Percentiles rank a stretch among this genome's conserved stretches.
These are phyloP conservation scores for Cercospora zeae-maydis DNA, from an alignment of 2,329 filamentous ascomycete species.

Conservation along the genomic window DNA sequence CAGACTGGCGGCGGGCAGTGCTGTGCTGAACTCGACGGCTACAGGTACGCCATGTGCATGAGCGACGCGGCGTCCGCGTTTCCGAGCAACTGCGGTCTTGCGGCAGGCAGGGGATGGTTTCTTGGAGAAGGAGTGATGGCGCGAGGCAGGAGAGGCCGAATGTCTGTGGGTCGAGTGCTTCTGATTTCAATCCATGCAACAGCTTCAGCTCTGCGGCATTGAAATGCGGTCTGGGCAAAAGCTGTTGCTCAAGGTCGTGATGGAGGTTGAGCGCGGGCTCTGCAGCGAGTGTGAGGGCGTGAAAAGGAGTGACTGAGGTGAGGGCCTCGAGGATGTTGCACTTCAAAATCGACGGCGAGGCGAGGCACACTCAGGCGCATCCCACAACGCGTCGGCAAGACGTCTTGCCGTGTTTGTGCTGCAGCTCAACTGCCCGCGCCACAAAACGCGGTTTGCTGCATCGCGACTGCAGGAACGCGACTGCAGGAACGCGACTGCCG, in stretches of 20 bases:
- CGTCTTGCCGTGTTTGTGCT: not conserved
- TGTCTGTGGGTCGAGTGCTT: not conserved
- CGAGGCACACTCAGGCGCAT: not conserved
- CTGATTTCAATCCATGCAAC: not conserved
- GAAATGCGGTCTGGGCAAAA: not conserved
- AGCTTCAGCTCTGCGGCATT: conserved; percentile 2
- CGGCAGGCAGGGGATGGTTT: not conserved
- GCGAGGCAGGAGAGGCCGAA: not conserved
- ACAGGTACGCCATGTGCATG: conserved; percentile 9
- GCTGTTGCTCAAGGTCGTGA: not conserved
- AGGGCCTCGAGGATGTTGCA: not conserved
- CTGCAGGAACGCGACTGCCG: not conserved
- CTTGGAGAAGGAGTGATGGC: not conserved
- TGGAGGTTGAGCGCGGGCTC: not conserved
- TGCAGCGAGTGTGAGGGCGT: not conserved
- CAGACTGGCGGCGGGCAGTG: conserved; percentile 1
- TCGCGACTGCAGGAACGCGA: not conserved
- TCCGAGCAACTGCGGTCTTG: conserved; percentile 4
- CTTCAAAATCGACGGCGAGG: not conserved
- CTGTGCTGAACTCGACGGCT: not conserved
- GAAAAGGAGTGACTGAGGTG: not conserved
- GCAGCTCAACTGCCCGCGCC: not conserved
- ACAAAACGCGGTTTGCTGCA: not conserved
- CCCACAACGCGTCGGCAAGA: not conserved
- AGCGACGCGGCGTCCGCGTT: not conserved